phyloP scores from a whole-genome alignment of 1,284 basidiomycete genomes.

The Tilletia setariae region DNA sequence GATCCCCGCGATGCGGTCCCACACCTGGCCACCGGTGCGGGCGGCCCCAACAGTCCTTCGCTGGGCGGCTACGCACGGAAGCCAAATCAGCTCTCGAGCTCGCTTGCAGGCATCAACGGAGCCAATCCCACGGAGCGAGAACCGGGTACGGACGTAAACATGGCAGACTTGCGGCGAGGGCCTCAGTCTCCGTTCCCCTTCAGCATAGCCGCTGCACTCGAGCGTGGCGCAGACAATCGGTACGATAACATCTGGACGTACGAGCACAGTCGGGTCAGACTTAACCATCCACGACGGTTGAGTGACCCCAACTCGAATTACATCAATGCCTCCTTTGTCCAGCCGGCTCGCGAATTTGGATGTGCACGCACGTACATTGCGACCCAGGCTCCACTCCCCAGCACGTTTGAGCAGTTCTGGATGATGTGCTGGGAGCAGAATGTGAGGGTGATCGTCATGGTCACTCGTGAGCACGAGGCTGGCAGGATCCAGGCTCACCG shows the following conservation, averaged over 20 bases:
- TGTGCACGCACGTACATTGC: constrained; percentile 73
- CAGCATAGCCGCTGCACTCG: constrained; percentile 91
- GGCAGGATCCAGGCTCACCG: constrained; percentile 83
- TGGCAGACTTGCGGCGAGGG: background rate
- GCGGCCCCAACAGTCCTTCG: constrained; percentile 17
- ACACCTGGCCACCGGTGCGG: background rate
- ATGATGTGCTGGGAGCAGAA: constrained; percentile 64
- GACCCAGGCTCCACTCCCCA: constrained; percentile 87
- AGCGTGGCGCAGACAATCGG: constrained; percentile 85
- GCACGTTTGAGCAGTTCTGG: constrained; percentile 92
- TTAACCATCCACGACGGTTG: constrained; percentile 24
- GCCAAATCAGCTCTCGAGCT: constrained; percentile 15
- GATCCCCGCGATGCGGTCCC: constrained; percentile 15
- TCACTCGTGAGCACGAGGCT: constrained; percentile 86
- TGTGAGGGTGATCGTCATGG: constrained; percentile 64
- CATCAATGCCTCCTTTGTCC: constrained; percentile 47
- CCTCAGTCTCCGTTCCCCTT: constrained; percentile 63
- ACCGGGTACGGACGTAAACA: too few relatives aligned
- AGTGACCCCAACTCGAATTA: constrained; percentile 43
- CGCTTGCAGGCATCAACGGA: constrained; percentile 5
- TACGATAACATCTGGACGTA: constrained; percentile 94
- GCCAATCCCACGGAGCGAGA: background rate
- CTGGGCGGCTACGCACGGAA: background rate
- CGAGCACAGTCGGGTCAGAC: constrained; percentile 65
- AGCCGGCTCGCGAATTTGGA: constrained; percentile 39